Base-by-base conservation (phyloP, 805 yeast genomes). In the Priceomyces fermenticarens region DNA sequence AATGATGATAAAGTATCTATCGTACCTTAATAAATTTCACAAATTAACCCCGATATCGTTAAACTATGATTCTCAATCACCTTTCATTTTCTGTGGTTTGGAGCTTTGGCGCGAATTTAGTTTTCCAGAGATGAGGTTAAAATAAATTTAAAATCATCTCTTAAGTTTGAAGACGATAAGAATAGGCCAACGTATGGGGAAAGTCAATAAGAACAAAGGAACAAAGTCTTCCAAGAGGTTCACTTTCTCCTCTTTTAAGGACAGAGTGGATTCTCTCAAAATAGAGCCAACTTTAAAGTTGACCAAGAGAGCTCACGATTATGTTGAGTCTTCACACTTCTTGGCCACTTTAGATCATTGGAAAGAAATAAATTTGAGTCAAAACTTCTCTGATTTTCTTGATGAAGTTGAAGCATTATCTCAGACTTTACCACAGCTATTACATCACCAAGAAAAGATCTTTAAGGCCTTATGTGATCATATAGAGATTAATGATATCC, bases 321-420 rank as follows among this genome's bases (percentile, higher is more conserved):
- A 81, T 46, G 86, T 77, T 29, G 91, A 84, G 45, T 62, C 81
- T 2, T 88, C 96, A 1, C 90, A 85, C 60, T 87, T 90, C 51
- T 62, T 84, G 23, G 77, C 93, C 10, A 81, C 96, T 0, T 69
- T 85, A 45, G 83, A 84, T 35, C 88, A 87, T 51, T 91, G 98
- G 97, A 76, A 71, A 43, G 98, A 93, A 55, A 79, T 87, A 42
- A 91, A 90, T 58, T 64, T 87, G 41, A 82, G 96, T 31, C 81
- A 80, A 3, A 71, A 72, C 34, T 93, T 88, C 55, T 75, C 83
- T 1, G 79, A 74, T 2, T 84, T 89, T 51, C 66, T 75, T 3
- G 75, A 75, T 5, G 72, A 73, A 34, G 75, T 84, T 0, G 78
- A 77, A 44, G 69, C 72, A 1, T 49, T 75, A 10, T 70, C 78